Percentiles rank a stretch among this genome's conserved stretches.
phyloP scores from a whole-genome alignment of 768 basidiomycete species.

The Xanthoconium stramineum region DNA sequence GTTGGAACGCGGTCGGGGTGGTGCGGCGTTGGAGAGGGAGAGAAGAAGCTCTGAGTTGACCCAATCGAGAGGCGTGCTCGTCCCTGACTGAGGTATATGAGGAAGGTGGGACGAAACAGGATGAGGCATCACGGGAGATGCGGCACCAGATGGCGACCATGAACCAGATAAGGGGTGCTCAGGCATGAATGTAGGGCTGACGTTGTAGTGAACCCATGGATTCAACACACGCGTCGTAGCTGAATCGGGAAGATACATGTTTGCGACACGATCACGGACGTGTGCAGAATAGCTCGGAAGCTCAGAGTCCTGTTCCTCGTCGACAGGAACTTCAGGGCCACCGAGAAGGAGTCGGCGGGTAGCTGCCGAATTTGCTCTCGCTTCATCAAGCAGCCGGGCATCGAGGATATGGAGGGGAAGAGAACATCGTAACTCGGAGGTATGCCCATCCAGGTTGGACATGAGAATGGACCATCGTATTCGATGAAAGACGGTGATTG shows the following conservation, averaged over 20 bases:
- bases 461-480: constrained; percentile 80
- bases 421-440: constrained; percentile 92
- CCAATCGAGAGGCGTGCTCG: constrained; percentile 62
- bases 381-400: constrained; percentile 67
- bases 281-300: constrained; percentile 90
- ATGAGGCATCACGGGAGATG: constrained; percentile 40
- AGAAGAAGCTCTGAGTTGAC: constrained; percentile 82
- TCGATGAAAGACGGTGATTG: constrained; percentile 72
- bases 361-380: constrained; percentile 63
- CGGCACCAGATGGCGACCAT: constrained; percentile 32
- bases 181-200: constrained; percentile 35
- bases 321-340: constrained; percentile 33
- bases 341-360: constrained; percentile 59
- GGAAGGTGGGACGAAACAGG: constrained; percentile 29
- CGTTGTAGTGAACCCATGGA: constrained; percentile 50
- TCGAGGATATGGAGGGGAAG: constrained; percentile 86
- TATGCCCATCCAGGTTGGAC: constrained; percentile 86
- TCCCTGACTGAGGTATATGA: constrained; percentile 42
- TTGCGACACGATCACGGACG: constrained; percentile 84
- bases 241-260: constrained; percentile 65
- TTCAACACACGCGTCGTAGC: constrained; percentile 63
- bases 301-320: constrained; percentile 62
- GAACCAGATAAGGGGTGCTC: constrained; percentile 19
- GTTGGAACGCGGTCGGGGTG: constrained; percentile 20
- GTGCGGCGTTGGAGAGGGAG: constrained; percentile 46